phyloP scores from a whole-genome alignment of 1,139 yeast species.

The Scheffersomyces parashehatae region DNA sequence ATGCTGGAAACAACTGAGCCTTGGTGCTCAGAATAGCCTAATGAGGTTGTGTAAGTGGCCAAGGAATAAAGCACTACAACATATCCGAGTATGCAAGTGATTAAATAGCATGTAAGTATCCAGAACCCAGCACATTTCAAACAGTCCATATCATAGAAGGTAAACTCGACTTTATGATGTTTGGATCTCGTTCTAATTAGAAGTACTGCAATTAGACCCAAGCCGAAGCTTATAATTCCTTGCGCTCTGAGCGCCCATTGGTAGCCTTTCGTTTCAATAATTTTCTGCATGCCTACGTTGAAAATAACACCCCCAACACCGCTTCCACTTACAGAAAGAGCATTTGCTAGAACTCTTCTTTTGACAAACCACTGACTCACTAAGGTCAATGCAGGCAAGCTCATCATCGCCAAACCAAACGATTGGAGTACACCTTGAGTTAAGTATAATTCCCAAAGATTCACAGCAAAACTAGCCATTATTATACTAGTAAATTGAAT shows the following conservation, averaged over 20 bases:
- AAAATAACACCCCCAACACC: conserved; percentile 13
- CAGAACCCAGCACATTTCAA: conserved; percentile 32
- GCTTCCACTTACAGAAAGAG: no score
- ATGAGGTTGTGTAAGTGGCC: conserved; percentile 45
- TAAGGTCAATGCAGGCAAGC: conserved; percentile 3
- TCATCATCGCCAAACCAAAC: conserved; percentile 13
- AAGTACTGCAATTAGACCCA: conserved; percentile 31
- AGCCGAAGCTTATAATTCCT: conserved; percentile 34
- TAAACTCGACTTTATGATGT: conserved; percentile 32
- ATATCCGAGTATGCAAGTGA: conserved; percentile 47
- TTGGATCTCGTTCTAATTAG: conserved; percentile 25
- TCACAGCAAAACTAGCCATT: conserved; percentile 13
- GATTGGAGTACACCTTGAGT: conserved; percentile 17
- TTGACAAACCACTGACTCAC: not conserved
- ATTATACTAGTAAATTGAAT: conserved; percentile 14
- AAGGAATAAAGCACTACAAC: conserved; percentile 46
- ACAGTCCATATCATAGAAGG: conserved; percentile 30
- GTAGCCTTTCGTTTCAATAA: conserved; percentile 34
- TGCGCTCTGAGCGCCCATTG: conserved; percentile 22
- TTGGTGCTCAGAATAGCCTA: conserved; percentile 42
- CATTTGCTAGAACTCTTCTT: no score
- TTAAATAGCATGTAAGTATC: conserved; percentile 29
- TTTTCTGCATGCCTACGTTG: conserved; percentile 37
- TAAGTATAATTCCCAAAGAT: conserved; percentile 15
- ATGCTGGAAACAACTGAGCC: conserved; percentile 48